These are phyloP conservation scores for Russula virescens DNA, from an alignment of 768 basidiomycete genomes.

Conservation along the genomic window DNA sequence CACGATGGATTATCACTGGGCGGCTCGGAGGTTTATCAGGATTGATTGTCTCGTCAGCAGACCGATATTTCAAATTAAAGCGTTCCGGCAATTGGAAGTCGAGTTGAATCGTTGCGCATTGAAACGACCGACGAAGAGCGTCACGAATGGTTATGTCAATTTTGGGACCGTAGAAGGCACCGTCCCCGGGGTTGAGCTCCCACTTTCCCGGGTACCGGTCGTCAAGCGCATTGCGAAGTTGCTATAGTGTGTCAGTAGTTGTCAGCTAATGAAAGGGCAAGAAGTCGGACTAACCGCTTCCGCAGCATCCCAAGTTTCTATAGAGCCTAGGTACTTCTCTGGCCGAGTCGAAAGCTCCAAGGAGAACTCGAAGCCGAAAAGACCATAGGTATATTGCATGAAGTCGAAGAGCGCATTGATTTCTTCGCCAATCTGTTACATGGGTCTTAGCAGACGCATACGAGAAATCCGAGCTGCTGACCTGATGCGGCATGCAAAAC, in stretches of 20 bases:
- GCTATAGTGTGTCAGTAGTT: slow-evolving; percentile 39
- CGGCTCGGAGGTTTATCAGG: slow-evolving; percentile 52
- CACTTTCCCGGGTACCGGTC: slow-evolving; percentile 83
- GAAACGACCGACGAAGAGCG: slow-evolving; percentile 88
- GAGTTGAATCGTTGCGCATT: slow-evolving; percentile 97
- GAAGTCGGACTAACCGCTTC: slow-evolving; percentile 52
- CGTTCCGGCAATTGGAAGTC: slow-evolving; percentile 98
- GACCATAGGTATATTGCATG: slow-evolving; percentile 87
- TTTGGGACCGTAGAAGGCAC: slow-evolving; percentile 99
- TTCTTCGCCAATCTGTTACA: slow-evolving; percentile 71
- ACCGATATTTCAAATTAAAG: slow-evolving; percentile 90
- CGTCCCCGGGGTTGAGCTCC: slow-evolving; percentile 92
- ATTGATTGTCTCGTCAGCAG: slow-evolving; percentile 62
- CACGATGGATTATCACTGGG: slow-evolving; percentile 98
- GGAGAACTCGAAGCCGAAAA: slow-evolving; percentile 92
- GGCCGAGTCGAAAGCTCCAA: slow-evolving; percentile 95
- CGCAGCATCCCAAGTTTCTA: slow-evolving; percentile 88
- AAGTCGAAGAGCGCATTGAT: slow-evolving; percentile 88
- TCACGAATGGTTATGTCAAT: slow-evolving; percentile 97
- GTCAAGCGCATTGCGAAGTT: slow-evolving; percentile 79
- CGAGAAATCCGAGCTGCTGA: slow-evolving; percentile 28
- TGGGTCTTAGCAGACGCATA: not conserved
- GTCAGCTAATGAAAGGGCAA: not conserved
- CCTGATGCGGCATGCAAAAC: slow-evolving; percentile 94
- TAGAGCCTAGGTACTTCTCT: slow-evolving; percentile 83